These are phyloP conservation scores for Metarhizium sp. DNA, from an alignment of 2,329 filamentous ascomycete species.

Conservation along the genomic window DNA sequence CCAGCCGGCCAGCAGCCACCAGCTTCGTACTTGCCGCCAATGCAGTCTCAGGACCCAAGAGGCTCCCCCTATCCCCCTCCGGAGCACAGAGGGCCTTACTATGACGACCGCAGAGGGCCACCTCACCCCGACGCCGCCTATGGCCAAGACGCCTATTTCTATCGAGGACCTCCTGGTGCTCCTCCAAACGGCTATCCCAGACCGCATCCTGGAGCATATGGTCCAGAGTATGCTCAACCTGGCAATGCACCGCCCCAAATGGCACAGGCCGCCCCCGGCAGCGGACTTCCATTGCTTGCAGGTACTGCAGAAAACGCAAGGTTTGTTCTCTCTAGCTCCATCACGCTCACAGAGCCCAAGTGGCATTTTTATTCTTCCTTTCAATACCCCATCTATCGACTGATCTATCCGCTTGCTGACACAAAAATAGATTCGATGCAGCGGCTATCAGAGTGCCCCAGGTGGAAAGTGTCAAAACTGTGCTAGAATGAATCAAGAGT, in stretches of 20 bases:
- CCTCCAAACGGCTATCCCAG: conserved; percentile 18
- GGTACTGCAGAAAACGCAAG: conserved; percentile 53
- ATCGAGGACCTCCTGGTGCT: conserved; percentile 20
- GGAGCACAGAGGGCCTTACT: conserved; percentile 29
- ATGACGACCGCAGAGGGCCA: conserved; percentile 22
- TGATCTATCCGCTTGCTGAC: conserved; percentile 7
- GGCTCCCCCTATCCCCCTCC: conserved; percentile 27
- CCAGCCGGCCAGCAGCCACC: conserved; percentile 21
- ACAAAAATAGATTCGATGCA: conserved; percentile 45
- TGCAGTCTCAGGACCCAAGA: conserved; percentile 27
- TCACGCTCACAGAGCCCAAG: too few relatives aligned
- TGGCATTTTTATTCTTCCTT: background rate
- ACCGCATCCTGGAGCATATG: conserved; percentile 20
- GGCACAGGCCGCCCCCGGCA: conserved; percentile 45
- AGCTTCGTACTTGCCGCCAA: conserved; percentile 26
- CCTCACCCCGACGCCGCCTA: conserved; percentile 20
- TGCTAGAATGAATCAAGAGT: conserved; percentile 52
- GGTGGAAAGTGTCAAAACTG: conserved; percentile 53
- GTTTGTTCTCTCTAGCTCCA: conserved; percentile 21
- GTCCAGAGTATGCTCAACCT: conserved; percentile 24
- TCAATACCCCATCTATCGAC: background rate
- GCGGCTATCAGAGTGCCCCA: conserved; percentile 48
- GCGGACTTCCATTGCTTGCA: conserved; percentile 50
- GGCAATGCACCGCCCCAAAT: conserved; percentile 26
- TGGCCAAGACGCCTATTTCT: conserved; percentile 23